Conservation (phyloP, 768 basidiomycete species). For the Collybiopsis luxurians region DNA sequence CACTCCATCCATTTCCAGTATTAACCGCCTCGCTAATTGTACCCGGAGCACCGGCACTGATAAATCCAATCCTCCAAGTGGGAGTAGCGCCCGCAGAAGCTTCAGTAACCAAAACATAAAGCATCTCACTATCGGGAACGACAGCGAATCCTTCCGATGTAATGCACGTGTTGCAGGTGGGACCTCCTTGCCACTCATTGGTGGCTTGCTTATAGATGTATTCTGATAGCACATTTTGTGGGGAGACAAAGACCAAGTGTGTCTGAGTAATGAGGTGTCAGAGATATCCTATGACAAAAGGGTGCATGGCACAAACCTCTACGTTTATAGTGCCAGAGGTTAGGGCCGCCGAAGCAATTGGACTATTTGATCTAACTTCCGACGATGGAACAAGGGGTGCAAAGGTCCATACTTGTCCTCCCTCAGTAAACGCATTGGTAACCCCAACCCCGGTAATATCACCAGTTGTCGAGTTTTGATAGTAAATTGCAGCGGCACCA, state of each 20-base stretch:
- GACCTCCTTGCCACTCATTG: background rate
- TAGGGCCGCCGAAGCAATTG: too few species aligned
- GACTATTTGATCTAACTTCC: too few species aligned
- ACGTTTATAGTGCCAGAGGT: too few species aligned
- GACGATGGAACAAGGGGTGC: too few species aligned
- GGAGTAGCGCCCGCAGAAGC: background rate
- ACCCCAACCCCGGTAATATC: too few species aligned
- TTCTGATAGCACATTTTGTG: slow-evolving; percentile 4
- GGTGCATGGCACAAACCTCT: too few species aligned
- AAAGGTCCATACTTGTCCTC: too few species aligned
- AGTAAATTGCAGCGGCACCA: too few species aligned
- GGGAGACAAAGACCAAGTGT: slow-evolving; percentile 10
- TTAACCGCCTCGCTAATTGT: background rate
- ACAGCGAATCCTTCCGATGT: background rate
- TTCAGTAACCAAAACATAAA: background rate
- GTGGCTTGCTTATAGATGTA: background rate
- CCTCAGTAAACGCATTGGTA: too few species aligned
- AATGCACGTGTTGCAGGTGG: slow-evolving; percentile 8
- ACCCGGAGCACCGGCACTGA: background rate
- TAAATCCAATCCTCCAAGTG: background rate
- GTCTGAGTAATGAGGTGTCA: too few species aligned
- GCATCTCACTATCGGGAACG: slow-evolving; percentile 1
- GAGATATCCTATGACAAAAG: too few species aligned
- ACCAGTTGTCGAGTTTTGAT: too few species aligned
- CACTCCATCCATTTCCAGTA: background rate